These are phyloP conservation scores for Claviceps paspali DNA, from an alignment of 2,329 filamentous ascomycete species.

Conservation along the genomic window DNA sequence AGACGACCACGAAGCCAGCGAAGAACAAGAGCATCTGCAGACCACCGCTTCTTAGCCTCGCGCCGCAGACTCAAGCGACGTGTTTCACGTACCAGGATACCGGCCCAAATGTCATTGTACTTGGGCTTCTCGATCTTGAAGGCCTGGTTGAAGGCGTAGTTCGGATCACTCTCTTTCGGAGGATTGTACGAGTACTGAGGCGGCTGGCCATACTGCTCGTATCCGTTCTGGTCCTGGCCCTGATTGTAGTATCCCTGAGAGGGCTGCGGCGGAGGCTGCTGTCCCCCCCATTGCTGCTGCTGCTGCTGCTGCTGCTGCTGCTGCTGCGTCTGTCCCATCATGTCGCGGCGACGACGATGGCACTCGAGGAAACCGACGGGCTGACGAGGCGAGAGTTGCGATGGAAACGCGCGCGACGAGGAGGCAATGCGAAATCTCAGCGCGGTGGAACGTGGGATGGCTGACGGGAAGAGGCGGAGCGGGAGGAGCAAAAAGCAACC, in stretches of 20 bases:
- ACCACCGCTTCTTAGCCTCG: not conserved
- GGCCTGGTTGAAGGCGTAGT: constrained; percentile 55
- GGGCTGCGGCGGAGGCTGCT: constrained; percentile 8
- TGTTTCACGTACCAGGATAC: constrained; percentile 47
- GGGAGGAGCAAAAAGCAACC: no score
- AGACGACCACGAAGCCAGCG: constrained; percentile 61
- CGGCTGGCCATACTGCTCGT: constrained; percentile 15
- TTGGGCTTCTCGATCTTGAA: constrained; percentile 77
- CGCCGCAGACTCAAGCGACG: not conserved
- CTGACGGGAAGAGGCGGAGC: no score
- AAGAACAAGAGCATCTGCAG: constrained; percentile 54
- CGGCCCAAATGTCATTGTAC: constrained; percentile 84
- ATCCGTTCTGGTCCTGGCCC: constrained; percentile 10
- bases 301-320: constrained; percentile 4
- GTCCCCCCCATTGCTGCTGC: constrained; percentile 1
- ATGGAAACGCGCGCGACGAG: not conserved
- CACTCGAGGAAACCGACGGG: no score
- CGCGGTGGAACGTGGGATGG: not conserved
- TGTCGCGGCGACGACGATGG: not conserved
- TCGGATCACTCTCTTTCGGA: constrained; percentile 26
- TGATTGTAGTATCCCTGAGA: constrained; percentile 7
- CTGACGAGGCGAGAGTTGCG: no score
- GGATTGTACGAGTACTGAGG: constrained; percentile 22
- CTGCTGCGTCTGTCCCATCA: not conserved
- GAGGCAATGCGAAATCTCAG: not conserved